Conservation (phyloP, 345 rosid species). For the Brassica incana region DNA sequence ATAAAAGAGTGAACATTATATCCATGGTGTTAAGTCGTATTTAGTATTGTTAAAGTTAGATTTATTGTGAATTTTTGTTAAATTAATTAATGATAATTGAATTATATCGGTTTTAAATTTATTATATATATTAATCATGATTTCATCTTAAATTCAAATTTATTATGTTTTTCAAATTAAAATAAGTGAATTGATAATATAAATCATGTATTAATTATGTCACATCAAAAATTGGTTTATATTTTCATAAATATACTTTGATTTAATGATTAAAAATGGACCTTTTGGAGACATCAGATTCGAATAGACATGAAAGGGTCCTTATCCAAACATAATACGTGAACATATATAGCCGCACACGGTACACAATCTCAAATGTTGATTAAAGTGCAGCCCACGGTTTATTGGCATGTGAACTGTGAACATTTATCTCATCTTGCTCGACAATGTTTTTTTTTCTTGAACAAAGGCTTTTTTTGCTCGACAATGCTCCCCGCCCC, state of each 20-base stretch:
- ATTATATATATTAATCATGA: too few species aligned
- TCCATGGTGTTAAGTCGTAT: too few species aligned
- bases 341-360: conserved; percentile 9
- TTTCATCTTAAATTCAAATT: not conserved
- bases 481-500: not conserved
- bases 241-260: not conserved
- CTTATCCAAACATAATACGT: conserved; percentile 18
- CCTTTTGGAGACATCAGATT: not conserved
- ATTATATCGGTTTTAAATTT: not conserved
- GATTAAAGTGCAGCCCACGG: conserved; percentile 30
- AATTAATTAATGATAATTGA: too few species aligned
- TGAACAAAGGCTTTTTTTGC: not conserved
- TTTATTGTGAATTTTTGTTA: not conserved
- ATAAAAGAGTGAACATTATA: too few species aligned
- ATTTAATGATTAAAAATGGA: not conserved
- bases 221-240: not conserved
- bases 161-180: too few species aligned
- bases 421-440: conserved; percentile 23
- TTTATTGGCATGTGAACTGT: conserved; percentile 32
- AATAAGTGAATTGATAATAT: too few species aligned
- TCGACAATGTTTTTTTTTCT: not conserved
- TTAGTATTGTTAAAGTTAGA: not conserved
- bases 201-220: not conserved
- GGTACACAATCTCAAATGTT: conserved; percentile 8
- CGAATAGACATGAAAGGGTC: not conserved